Base-by-base conservation (phyloP, 1,139 yeast species). In the Pichia sp. region DNA sequence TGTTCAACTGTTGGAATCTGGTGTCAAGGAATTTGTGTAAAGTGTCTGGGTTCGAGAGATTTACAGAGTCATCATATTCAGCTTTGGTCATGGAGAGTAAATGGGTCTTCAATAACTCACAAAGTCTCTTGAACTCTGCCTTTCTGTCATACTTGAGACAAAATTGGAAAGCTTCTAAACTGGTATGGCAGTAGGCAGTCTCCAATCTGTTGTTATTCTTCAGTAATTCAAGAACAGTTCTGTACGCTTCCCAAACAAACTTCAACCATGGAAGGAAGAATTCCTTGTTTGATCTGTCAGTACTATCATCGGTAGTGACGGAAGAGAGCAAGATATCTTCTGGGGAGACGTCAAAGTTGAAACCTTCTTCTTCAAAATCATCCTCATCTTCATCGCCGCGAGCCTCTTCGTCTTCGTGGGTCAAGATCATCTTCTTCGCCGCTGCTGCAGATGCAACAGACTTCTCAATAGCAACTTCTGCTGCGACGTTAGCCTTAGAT, bases 211-310 rank as follows among this genome's bases (percentile, higher is more conserved):
- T 78, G 67, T 88, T 91, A 72, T 88, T 88, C 64, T 96, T 79
- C 60, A 91, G 72, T 46, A 88, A 74, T 58, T 91, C 98, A 59
- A 91, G 71, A 29, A 80, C 84, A 33, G 94, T 78, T 62, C 97
- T 77, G 66, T 83, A 87, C 18, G 96, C 87, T 65, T 93, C 98
- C 97, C 97, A 91, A 50, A 87, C 69, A 63, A 91, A 88, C 63
- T 93, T 78, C 59, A 91, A 73, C 94, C 96, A 88, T 38, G 98
- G 96, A 40, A 95, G 84, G 40, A 91, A 91, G 46, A 87, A 77
- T 57, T 87, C 97, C 54, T 95, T 74, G 62, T 91, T 96, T 34
- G 96, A 85, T 64, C 96, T 79, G 62, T 84, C 95, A 51, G 80
- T 78, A 37, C 91, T 72, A 63, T 87, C 96, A 50, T 94, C 95